These are phyloP conservation scores for Entomophthora muscae DNA, from an alignment of 371 early-diverging fungal genomes.

Conservation along the genomic window DNA sequence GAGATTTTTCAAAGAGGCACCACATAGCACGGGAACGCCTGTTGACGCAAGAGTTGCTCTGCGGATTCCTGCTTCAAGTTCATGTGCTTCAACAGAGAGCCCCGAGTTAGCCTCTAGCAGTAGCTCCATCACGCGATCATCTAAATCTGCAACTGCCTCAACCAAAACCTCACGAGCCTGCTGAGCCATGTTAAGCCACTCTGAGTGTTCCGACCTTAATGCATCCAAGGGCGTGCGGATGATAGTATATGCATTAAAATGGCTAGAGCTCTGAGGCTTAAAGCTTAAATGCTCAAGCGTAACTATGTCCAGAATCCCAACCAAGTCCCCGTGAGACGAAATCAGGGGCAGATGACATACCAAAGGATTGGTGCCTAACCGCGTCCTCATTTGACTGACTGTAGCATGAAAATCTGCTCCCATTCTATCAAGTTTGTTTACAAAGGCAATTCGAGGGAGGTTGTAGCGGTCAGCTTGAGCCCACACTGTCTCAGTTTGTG, in stretches of 20 bases:
- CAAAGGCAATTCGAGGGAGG: conserved; percentile 70
- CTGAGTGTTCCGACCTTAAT: not conserved
- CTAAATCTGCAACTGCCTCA: conserved; percentile 68
- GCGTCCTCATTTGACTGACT: conserved; percentile 36
- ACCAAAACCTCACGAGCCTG: conserved; percentile 46
- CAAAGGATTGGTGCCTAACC: conserved; percentile 46
- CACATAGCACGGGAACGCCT: conserved; percentile 75
- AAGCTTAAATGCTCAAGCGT: conserved; percentile 48
- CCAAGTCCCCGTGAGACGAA: conserved; percentile 17
- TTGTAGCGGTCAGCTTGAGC: conserved; percentile 65
- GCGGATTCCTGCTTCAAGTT: conserved; percentile 47
- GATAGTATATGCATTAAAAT: not conserved
- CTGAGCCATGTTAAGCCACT: not conserved
- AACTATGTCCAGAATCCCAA: conserved; percentile 60
- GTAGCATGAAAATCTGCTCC: conserved; percentile 55
- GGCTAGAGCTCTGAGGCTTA: conserved; percentile 17
- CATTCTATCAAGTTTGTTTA: conserved; percentile 87
- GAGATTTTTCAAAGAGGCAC: conserved; percentile 72
- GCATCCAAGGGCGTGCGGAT: not conserved
- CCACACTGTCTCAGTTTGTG: conserved; percentile 93
- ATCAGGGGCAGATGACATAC: conserved; percentile 50
- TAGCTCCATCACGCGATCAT: conserved; percentile 63
- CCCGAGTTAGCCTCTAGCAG: conserved; percentile 63
- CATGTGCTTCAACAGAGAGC: conserved; percentile 30
- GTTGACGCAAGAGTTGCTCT: conserved; percentile 41